These are phyloP conservation scores for cucumber (Cucumis sativus) DNA, from an alignment of 306 rosid genomes.

Conservation along the genomic window DNA sequence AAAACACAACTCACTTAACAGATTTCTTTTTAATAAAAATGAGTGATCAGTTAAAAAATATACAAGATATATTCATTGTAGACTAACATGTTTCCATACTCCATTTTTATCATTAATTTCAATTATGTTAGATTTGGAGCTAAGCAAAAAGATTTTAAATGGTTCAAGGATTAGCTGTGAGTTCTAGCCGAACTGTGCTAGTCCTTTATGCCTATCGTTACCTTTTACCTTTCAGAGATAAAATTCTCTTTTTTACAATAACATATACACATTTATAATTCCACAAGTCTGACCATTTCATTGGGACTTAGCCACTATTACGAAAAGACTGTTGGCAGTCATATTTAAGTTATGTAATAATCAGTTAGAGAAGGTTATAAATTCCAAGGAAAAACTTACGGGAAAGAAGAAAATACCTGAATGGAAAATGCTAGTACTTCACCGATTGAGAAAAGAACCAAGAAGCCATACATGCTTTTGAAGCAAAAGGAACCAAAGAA, in stretches of 20 bases:
- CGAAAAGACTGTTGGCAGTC: neutral
- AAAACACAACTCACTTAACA: neutral
- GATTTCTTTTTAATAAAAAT: neutral
- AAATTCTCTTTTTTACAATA: neutral
- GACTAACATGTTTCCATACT: neutral
- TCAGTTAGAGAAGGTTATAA: neutral
- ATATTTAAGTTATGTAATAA: neutral
- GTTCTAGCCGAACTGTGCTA: too few species aligned
- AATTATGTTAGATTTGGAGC: neutral
- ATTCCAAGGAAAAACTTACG: neutral
- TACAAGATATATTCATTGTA: neutral
- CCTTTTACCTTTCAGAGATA: neutral
- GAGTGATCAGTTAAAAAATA: neutral
- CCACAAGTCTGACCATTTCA: neutral
- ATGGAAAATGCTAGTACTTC: constrained; percentile 68
- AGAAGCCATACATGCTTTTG: constrained; percentile 61
- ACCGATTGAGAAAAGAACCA: constrained; percentile 56
- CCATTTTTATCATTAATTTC: neutral
- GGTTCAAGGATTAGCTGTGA: neutral
- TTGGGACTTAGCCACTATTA: neutral
- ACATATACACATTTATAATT: neutral
- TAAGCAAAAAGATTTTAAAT: neutral
- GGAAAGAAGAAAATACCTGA: constrained; percentile 38
- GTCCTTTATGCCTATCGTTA: too few species aligned
- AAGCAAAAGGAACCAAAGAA: constrained; percentile 60